Base-by-base conservation (phyloP, 2,329 filamentous ascomycete genomes). In the Verruconis gallopava region DNA sequence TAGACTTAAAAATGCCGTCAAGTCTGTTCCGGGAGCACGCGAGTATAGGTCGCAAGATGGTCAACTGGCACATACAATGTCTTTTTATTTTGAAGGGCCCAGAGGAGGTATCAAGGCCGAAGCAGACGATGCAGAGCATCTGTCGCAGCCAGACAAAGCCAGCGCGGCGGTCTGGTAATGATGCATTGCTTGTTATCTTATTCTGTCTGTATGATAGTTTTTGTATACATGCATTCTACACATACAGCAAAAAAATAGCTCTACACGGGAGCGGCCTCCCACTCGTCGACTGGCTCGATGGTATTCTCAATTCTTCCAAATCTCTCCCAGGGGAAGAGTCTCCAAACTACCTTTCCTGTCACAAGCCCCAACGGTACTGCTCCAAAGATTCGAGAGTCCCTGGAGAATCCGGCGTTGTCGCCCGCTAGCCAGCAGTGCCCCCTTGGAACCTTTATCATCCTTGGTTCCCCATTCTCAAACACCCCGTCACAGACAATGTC, bases 341-440 rank as follows among this genome's bases (percentile, higher is more conserved):
- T 43, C 5, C 14, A 80, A 30, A 89, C 63, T 2, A 91, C 78
- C 58, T 93, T 96, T 37, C 86, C 86, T 52, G 73, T 78, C 35
- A 98, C 74, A 48, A 98, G 65, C 2, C 76, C 89, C 55, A 98
- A 65, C 1, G 91, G 91, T 20, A 98, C 58, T 0, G 91, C 85
- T 0, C 91, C 91, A 63, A 81, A 94, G 32, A 78, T 68, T 47
- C 91, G 77, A 34, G 86, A 95, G 65, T 98, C 91, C 49, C 85
- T 69, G 18, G 86, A 95, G 53, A 75, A 81, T 3, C 76, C 70
- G 47, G 94, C 56, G 59, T 96, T 96, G 60, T 98, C 91, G 2
- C 91, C 91, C 2, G 78, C 75, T 4, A 95, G 67, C 76, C 85
- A 96, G 53, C 86, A 93, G 66, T 98, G 91, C 1, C 91, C 91